These are phyloP conservation scores for Cordyceps cicadae DNA, from an alignment of 2,329 filamentous ascomycete species.

Conservation along the genomic window DNA sequence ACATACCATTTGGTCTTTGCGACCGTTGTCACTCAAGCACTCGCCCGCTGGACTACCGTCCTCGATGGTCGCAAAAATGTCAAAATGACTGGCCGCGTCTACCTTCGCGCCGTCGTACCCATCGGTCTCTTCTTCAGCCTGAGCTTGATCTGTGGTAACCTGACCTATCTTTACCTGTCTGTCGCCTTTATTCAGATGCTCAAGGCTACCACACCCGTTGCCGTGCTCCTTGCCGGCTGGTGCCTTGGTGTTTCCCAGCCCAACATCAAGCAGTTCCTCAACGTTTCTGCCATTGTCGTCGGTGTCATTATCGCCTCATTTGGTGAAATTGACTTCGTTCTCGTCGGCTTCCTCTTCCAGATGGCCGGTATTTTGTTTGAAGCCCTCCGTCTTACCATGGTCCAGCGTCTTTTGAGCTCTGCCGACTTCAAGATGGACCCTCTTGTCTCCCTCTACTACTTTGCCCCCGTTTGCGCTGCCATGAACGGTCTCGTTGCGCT, in stretches of 20 bases:
- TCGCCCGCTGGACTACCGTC: slow-evolving; percentile 80
- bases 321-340: slow-evolving; percentile 89
- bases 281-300: slow-evolving; percentile 89
- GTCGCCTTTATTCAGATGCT: slow-evolving; percentile 99
- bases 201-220: slow-evolving; percentile 94
- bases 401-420: slow-evolving; percentile 64
- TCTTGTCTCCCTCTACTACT: slow-evolving; percentile 83
- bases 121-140: slow-evolving; percentile 95
- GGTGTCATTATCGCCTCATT: slow-evolving; percentile 92
- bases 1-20: slow-evolving; percentile 95
- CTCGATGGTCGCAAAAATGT: slow-evolving; percentile 93
- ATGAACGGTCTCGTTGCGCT: slow-evolving; percentile 83
- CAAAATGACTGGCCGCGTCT: slow-evolving; percentile 93
- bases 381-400: slow-evolving; percentile 74
- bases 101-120: slow-evolving; percentile 85
- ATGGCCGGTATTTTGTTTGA: slow-evolving; percentile 72
- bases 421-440: slow-evolving; percentile 89
- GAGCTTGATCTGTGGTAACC: slow-evolving; percentile 91
- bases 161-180: slow-evolving; percentile 90
- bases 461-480: slow-evolving; percentile 71
- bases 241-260: slow-evolving; percentile 73
- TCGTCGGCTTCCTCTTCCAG: slow-evolving; percentile 72
- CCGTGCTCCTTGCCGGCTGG: slow-evolving; percentile 86
- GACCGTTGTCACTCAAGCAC: slow-evolving; percentile 85
- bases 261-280: slow-evolving; percentile 79